Percentiles rank a stretch among this genome's conserved stretches.
These are phyloP conservation scores for Aurantiochytrium sp. DNA, from an alignment of 108 stramenopile species.

Conservation along the genomic window DNA sequence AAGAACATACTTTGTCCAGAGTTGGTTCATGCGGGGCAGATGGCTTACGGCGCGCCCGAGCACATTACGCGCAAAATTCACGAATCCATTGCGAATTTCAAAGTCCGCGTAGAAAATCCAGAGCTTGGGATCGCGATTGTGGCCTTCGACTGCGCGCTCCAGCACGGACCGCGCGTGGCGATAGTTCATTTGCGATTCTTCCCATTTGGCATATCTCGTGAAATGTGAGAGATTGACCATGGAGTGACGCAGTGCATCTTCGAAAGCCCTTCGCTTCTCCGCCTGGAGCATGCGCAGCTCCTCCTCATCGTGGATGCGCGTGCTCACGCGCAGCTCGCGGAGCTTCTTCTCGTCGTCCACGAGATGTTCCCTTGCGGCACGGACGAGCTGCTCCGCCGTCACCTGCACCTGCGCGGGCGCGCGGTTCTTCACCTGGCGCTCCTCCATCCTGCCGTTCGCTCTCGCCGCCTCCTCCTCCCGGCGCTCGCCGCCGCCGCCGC, in stretches of 20 bases:
- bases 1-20: conserved; percentile 99
- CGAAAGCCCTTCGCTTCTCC: conserved; percentile 64
- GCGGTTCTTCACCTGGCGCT: conserved; percentile 80
- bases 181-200: conserved; percentile 93
- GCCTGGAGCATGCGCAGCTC: conserved; percentile 72
- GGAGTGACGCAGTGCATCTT: conserved; percentile 86
- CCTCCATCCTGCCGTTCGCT: neutral
- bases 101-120: conserved; percentile 96
- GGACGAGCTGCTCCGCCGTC: conserved; percentile 93
- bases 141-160: conserved; percentile 93
- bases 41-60: conserved; percentile 85
- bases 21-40: conserved; percentile 85
- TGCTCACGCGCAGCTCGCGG: conserved; percentile 62
- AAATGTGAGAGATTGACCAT: conserved; percentile 89
- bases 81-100: conserved; percentile 94
- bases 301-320: conserved; percentile 90
- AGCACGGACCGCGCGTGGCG: conserved; percentile 91
- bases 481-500: too few species aligned
- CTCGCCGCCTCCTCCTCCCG: too few species aligned
- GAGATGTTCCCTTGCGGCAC: conserved; percentile 84
- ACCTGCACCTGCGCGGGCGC: conserved; percentile 99
- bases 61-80: conserved; percentile 96
- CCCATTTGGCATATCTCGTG: conserved; percentile 94
- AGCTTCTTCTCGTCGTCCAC: conserved; percentile 52
- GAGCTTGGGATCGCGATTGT: conserved; percentile 69